Evolutionary conservation across 2,329 filamentous ascomycete genomes (phyloP), one percentile per base, ranked within the genome.

Genomic region (Diaporthe citrichinensis): DNA sequence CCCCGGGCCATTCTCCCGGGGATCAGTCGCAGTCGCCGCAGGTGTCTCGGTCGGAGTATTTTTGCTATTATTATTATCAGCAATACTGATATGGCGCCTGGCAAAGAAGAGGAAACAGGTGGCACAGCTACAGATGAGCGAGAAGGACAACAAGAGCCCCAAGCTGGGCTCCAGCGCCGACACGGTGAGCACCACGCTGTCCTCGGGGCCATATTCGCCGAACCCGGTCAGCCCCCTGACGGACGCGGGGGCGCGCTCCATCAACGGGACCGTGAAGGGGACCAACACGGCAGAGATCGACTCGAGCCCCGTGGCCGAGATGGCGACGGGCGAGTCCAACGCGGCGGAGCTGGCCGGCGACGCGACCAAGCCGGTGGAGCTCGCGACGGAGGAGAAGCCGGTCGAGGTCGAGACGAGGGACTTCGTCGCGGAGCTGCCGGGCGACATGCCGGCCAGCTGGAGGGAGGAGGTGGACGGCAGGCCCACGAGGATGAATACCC

Each of bases 231-330:
- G 65, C 46, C 65, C 65, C 31, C 10, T 68, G 9, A 68, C 65
- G 14, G 65, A 53, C 17, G 12, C 46, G 8, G 46, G 46, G 15
- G 65, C 31, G 31, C 65, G 65, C 15, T 68, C 65, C 31, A 68
- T 68, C 23, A 15, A 14, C 1, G 65, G 65, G 14, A 41, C 65
- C 15, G 34, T 39, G 4, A 68, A 36, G 17, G 62, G 46, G 15
- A 15, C 46, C 7, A 9, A 3, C 3, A 39, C 31, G 34, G n/a
- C 65, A 28, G 65, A 68, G 31, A 53, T 53, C 31, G 65, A 68
- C 46, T 68, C 65, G 46, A 68, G 65, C 17, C 65, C 65, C 31
- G 65, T 68, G 46, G 65, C 65, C 34, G 46, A 68, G 39, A 68
- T 68, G 65, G 46, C 46, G 23, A 68, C 31, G 1, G 65, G 65